Conservation (phyloP, 345 rosid genomes). For the Salix purpurea region DNA sequence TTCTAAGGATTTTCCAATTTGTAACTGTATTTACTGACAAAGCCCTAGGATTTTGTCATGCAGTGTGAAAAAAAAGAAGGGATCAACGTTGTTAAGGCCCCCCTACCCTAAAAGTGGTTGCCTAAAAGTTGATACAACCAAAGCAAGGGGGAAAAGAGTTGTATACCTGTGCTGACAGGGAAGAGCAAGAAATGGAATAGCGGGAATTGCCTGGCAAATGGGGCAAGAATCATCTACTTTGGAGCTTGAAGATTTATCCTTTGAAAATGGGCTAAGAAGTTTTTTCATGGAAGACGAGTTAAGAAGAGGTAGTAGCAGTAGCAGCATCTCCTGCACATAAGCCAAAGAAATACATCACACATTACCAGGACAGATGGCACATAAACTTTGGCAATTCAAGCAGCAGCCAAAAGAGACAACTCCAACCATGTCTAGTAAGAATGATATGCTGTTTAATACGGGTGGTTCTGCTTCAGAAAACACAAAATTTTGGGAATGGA, state of each 20-base stretch:
- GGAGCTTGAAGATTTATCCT: slow-evolving; percentile 63
- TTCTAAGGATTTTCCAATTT: neutral
- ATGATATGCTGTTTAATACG: neutral
- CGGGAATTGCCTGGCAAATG: slow-evolving; percentile 70
- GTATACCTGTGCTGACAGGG: slow-evolving; percentile 91
- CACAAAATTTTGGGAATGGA: neutral
- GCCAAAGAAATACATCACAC: slow-evolving; percentile 1
- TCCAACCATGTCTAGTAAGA: neutral
- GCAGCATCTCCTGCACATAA: slow-evolving; percentile 76
- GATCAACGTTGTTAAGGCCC: neutral
- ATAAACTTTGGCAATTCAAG: neutral
- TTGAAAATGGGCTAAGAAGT: slow-evolving; percentile 75
- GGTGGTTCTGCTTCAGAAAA: neutral
- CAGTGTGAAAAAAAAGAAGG: neutral
- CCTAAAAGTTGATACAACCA: neutral
- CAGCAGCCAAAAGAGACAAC: neutral
- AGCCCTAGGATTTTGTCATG: neutral
- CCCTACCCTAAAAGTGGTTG: neutral
- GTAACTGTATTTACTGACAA: neutral
- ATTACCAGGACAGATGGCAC: neutral
- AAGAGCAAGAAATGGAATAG: slow-evolving; percentile 80
- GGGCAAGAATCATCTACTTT: slow-evolving; percentile 64
- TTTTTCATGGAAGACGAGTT: slow-evolving; percentile 77
- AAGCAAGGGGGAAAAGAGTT: neutral
- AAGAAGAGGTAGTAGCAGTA: slow-evolving; percentile 95